These are phyloP conservation scores for Vitis rupestris DNA, from an alignment of 164 flowering plant species.

Conservation along the genomic window DNA sequence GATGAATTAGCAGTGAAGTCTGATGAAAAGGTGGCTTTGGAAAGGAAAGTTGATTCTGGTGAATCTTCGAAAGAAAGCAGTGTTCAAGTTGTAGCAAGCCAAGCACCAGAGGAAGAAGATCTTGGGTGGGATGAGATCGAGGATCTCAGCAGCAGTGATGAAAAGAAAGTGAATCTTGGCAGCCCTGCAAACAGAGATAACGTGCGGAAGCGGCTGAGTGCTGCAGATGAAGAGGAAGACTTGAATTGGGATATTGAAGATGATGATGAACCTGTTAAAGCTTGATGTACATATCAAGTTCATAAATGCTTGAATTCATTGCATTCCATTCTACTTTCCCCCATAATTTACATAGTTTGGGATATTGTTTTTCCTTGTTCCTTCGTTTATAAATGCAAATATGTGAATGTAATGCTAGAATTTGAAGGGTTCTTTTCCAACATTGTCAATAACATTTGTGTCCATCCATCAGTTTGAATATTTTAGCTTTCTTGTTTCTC, in stretches of 20 bases:
- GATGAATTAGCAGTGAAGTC: conserved; percentile 16
- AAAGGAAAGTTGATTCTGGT: conserved; percentile 35
- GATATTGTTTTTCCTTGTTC: neutral
- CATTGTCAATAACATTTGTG: no score
- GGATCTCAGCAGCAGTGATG: conserved; percentile 68
- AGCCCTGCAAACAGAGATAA: conserved; percentile 45
- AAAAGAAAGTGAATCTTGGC: conserved; percentile 34
- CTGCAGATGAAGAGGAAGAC: conserved; percentile 78
- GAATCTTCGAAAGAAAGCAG: conserved; percentile 47
- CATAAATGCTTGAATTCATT: neutral
- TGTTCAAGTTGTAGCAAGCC: conserved; percentile 51
- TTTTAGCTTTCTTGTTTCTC: neutral
- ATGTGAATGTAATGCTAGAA: neutral
- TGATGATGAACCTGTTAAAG: conserved; percentile 67
- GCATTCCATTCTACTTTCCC: neutral
- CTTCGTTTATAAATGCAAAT: neutral
- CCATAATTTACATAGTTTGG: neutral
- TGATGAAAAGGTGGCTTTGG: conserved; percentile 29
- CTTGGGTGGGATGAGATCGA: conserved; percentile 95
- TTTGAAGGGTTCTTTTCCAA: no score
- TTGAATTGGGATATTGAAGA: conserved; percentile 92
- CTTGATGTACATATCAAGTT: conserved; percentile 23
- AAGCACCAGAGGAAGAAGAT: conserved; percentile 65
- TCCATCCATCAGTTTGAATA: no score
- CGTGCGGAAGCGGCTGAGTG: conserved; percentile 61